phyloP scores from a whole-genome alignment of 306 rosid species.

The Luffa acutangula region DNA sequence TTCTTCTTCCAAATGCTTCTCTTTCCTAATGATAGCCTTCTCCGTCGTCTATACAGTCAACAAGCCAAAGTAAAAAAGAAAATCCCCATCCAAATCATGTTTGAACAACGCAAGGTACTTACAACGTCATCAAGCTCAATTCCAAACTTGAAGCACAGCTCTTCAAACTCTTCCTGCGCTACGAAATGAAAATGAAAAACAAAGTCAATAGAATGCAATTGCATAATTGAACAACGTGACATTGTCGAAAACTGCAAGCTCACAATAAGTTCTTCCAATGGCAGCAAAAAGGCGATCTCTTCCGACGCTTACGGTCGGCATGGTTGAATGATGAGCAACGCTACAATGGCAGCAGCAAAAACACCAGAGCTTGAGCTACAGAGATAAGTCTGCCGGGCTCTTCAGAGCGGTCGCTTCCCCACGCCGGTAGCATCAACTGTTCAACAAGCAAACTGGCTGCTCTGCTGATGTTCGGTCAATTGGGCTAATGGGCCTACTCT shows the following conservation, averaged over 20 bases:
- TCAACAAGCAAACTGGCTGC: no score
- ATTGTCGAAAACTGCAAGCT: slow-evolving; percentile 16
- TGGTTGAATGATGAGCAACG: slow-evolving; percentile 16
- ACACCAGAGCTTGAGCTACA: no score
- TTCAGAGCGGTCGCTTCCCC: no score
- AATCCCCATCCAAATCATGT: background rate
- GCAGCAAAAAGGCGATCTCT: slow-evolving; percentile 75
- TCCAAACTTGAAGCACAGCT: slow-evolving; percentile 77
- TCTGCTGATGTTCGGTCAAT: no score
- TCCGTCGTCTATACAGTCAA: slow-evolving; percentile 51
- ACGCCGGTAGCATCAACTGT: no score
- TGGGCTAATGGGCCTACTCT: no score
- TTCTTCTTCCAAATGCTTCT: slow-evolving; percentile 66
- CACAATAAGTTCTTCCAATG: slow-evolving; percentile 63
- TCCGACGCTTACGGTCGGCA: slow-evolving; percentile 88
- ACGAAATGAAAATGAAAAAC: slow-evolving; percentile 11
- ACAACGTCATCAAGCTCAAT: slow-evolving; percentile 93
- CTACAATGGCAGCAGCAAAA: background rate
- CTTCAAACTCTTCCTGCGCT: slow-evolving; percentile 89
- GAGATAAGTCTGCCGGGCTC: no score
- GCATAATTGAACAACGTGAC: background rate
- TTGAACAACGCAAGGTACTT: slow-evolving; percentile 11
- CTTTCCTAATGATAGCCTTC: slow-evolving; percentile 75
- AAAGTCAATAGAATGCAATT: background rate
- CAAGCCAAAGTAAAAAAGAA: background rate